These are phyloP conservation scores for Arthrobotrys sinensis DNA, from an alignment of 2,329 filamentous ascomycete species.

Conservation along the genomic window DNA sequence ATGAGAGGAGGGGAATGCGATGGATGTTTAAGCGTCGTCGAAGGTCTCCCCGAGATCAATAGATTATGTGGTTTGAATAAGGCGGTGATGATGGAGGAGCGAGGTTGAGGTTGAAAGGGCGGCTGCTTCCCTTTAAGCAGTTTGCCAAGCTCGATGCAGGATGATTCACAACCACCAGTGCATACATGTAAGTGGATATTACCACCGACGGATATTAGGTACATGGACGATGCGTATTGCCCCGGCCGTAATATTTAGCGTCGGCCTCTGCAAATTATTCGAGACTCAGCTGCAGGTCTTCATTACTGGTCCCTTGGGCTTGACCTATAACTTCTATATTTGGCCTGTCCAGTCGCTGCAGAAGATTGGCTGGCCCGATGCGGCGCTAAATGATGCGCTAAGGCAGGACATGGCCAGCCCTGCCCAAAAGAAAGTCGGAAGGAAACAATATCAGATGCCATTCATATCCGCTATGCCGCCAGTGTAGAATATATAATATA, in stretches of 20 bases:
- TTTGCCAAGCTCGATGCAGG: slow-evolving; percentile 49
- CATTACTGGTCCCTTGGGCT: slow-evolving; percentile 12
- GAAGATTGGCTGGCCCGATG: slow-evolving; percentile 39
- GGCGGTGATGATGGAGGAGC: slow-evolving; percentile 28
- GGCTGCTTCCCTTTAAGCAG: slow-evolving; percentile 50
- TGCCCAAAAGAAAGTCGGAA: slow-evolving; percentile 5
- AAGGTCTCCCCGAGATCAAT: slow-evolving; percentile 19
- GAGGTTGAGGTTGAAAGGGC: slow-evolving; percentile 52
- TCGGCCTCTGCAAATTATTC: neutral
- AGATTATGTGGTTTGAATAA: slow-evolving; percentile 6
- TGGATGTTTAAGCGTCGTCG: neutral
- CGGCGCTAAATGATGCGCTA: slow-evolving; percentile 55
- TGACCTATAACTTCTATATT: slow-evolving; percentile 44
- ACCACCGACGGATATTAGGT: slow-evolving; percentile 8
- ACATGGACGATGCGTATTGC: neutral
- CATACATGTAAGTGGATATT: no score
- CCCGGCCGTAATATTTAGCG: no score
- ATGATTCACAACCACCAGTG: slow-evolving; percentile 49
- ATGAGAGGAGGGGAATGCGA: slow-evolving; percentile 18
- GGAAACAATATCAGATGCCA: slow-evolving; percentile 13
- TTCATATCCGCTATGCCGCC: slow-evolving; percentile 25
- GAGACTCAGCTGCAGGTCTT: neutral
- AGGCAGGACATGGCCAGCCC: slow-evolving; percentile 26
- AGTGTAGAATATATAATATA: slow-evolving; percentile 42
- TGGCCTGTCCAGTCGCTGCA: slow-evolving; percentile 34